These are phyloP conservation scores for Musa acuminata DNA, from an alignment of 176 grass and related monocot genomes.

Conservation along the genomic window DNA sequence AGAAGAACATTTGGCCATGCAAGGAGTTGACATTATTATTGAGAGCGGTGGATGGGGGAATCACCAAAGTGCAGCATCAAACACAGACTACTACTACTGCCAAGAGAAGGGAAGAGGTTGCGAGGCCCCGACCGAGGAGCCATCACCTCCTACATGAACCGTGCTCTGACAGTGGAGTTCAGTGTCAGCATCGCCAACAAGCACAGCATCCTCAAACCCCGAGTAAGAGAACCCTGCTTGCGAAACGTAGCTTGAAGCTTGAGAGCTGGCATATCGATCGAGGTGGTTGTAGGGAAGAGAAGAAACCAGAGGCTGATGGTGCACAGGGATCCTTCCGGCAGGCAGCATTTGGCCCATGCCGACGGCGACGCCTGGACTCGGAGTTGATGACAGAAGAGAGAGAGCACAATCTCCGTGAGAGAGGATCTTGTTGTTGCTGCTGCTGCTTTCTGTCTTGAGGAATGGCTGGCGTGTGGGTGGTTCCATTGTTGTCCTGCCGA, in stretches of 20 bases:
- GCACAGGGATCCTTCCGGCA: constrained; percentile 10
- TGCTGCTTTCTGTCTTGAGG: constrained; percentile 17
- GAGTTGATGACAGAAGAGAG: constrained; percentile 51
- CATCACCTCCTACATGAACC: constrained; percentile 16
- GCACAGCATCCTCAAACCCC: not conserved
- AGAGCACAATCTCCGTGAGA: constrained; percentile 37
- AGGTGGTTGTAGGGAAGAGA: constrained; percentile 12
- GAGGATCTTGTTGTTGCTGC: not conserved
- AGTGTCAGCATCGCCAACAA: not conserved
- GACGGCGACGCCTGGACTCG: constrained; percentile 8
- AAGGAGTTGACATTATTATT: no score
- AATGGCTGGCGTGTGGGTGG: not conserved
- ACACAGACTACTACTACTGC: constrained; percentile 17
- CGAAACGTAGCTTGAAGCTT: not conserved
- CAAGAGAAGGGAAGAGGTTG: constrained; percentile 36
- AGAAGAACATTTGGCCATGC: no score
- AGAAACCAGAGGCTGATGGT: constrained; percentile 14
- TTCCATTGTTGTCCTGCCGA: not conserved
- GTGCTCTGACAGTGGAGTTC: constrained; percentile 14
- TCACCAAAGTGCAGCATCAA: no score
- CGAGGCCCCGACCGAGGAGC: constrained; percentile 22
- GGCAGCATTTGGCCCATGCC: constrained; percentile 16
- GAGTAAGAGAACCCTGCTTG: not conserved
- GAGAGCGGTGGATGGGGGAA: no score
- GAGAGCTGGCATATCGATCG: not conserved